Percentiles rank a stretch among this genome's conserved stretches.
Conservation (phyloP, 495 filamentous ascomycete species). For the Daldinia caldariorum region DNA sequence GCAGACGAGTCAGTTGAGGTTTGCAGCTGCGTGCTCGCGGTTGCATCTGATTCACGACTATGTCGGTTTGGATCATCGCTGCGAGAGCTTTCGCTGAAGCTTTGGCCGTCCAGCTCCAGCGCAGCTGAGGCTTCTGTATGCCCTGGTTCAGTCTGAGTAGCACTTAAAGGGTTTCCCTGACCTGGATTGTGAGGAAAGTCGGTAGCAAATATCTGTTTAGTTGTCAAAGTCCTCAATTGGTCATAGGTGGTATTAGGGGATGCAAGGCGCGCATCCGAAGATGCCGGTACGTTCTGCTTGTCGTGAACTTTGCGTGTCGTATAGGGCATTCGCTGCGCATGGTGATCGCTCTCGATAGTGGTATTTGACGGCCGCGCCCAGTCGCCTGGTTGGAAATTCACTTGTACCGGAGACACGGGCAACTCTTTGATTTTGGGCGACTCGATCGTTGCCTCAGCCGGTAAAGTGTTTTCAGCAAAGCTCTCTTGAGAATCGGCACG, state of each 20-base stretch:
- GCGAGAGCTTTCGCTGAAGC: conserved; percentile 46
- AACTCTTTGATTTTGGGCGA: conserved; percentile 52
- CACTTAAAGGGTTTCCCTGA: conserved; percentile 33
- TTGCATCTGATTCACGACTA: conserved; percentile 60
- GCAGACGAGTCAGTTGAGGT: conserved; percentile 57
- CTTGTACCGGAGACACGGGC: conserved; percentile 54
- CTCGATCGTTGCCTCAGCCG: conserved; percentile 39
- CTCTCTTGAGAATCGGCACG: conserved; percentile 50
- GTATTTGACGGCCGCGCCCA: conserved; percentile 55
- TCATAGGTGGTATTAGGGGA: conserved; percentile 33
- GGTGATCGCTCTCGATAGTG: conserved; percentile 46
- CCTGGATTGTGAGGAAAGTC: conserved; percentile 50
- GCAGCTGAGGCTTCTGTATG: conserved; percentile 29
- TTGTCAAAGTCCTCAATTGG: conserved; percentile 34
- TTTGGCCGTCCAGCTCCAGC: conserved; percentile 48
- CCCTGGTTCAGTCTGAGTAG: conserved; percentile 31
- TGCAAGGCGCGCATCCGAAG: conserved; percentile 51
- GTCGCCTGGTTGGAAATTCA: conserved; percentile 55
- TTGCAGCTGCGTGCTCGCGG: conserved; percentile 57
- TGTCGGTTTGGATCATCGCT: conserved; percentile 53
- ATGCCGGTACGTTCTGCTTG: conserved; percentile 50
- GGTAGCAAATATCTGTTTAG: conserved; percentile 33
- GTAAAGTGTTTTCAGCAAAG: conserved; percentile 50
- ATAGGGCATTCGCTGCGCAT: conserved; percentile 2
- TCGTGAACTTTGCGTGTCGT: conserved; percentile 15